Evolutionary conservation across 441 rosid genomes (phyloP).

Genomic region (Pelargonium cotyledonis): DNA sequence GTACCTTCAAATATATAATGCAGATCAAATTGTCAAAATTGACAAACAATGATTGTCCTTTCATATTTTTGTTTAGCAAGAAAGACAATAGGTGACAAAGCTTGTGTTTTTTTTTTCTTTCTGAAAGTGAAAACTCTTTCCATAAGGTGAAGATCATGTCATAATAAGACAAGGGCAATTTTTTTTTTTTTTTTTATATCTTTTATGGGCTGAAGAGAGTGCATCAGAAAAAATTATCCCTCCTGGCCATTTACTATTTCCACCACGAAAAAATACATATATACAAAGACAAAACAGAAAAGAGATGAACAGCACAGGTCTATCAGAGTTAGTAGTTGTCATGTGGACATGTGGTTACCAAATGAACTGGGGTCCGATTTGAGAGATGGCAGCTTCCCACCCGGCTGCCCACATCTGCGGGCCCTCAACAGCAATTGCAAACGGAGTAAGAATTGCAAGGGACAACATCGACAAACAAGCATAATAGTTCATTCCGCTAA

Average conservation of each 20-base stretch:
- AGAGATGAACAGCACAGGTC: conserved; percentile 7
- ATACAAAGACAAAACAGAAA: conserved; percentile 6
- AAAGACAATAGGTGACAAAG: background rate
- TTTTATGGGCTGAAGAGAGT: background rate
- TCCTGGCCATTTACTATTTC: too few species aligned
- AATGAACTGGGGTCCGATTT: conserved; percentile 52
- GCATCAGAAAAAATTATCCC: background rate
- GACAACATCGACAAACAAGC: conserved; percentile 92
- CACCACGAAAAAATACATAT: too few species aligned
- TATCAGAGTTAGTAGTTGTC: conserved; percentile 1
- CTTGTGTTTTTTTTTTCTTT: background rate
- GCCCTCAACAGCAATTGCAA: conserved; percentile 78
- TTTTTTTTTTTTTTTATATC: too few species aligned
- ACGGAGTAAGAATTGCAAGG: conserved; percentile 78
- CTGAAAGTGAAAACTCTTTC: too few species aligned
- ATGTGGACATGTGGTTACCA: conserved; percentile 49
- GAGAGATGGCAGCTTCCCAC: conserved; percentile 42
- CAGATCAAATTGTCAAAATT: background rate
- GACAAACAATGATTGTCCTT: too few species aligned
- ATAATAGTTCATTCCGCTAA: conserved; percentile 86
- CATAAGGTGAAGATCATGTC: too few species aligned
- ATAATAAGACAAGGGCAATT: too few species aligned
- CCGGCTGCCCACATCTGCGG: conserved; percentile 72
- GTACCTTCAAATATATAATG: too few species aligned
- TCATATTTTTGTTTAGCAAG: background rate